These are phyloP conservation scores for Parasitella parasitica DNA, from an alignment of 371 early-diverging fungal species.

Conservation along the genomic window DNA sequence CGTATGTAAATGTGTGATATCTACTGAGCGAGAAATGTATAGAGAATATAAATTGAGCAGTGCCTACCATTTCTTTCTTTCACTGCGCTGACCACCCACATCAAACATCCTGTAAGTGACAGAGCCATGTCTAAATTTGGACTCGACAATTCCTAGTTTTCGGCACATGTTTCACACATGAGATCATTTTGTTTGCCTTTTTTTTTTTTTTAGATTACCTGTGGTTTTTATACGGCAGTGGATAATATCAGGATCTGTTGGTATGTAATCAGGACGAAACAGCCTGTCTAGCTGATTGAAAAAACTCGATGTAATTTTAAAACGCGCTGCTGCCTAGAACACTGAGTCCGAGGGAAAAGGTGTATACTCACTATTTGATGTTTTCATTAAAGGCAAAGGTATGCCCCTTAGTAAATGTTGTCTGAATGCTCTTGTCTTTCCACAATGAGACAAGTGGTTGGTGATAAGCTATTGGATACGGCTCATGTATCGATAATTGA, in stretches of 20 bases:
- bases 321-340: too few relatives aligned
- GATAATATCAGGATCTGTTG: slow-evolving; percentile 85
- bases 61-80: slow-evolving; percentile 84
- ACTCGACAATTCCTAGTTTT: slow-evolving; percentile 78
- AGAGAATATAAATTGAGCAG: background rate
- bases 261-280: slow-evolving; percentile 65
- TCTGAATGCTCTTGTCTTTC: slow-evolving; percentile 67
- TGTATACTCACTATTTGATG: slow-evolving; percentile 62
- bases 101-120: slow-evolving; percentile 88
- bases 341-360: background rate
- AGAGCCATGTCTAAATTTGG: slow-evolving; percentile 77
- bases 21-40: background rate
- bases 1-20: background rate
- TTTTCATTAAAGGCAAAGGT: slow-evolving; percentile 88
- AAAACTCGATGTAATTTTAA: slow-evolving; percentile 48
- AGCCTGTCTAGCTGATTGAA: slow-evolving; percentile 85
- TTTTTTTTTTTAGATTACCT: slow-evolving; percentile 4
- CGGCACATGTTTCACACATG: slow-evolving; percentile 3
- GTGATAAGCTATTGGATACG: slow-evolving; percentile 67
- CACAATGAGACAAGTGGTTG: slow-evolving; percentile 72
- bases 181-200: background rate
- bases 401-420: slow-evolving; percentile 57
- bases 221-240: slow-evolving; percentile 63
- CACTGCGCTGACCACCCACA: slow-evolving; percentile 94
- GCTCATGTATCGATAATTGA: slow-evolving; percentile 47